Percentiles rank a stretch among this genome's conserved stretches.
Evolutionary conservation across 2,329 filamentous ascomycete genomes (phyloP).

Genomic region (Simplicillium aogashimaense): DNA sequence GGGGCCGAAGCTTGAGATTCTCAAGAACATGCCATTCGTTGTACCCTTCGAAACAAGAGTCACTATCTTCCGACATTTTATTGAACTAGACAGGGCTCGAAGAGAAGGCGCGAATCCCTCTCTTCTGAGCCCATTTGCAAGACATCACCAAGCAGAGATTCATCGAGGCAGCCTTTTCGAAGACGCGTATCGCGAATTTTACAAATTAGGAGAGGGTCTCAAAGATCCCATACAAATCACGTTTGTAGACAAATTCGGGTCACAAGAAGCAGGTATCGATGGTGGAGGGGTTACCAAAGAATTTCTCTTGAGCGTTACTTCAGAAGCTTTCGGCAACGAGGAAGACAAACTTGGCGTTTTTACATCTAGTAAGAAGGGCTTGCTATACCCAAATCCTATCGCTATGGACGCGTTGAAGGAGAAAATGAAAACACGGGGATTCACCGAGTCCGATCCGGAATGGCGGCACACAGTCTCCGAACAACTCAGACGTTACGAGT

Average conservation of each 20-base stretch:
- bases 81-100: constrained; percentile 54
- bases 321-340: constrained; percentile 63
- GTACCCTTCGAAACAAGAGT: constrained; percentile 90
- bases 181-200: constrained; percentile 80
- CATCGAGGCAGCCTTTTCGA: constrained; percentile 70
- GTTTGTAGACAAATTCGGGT: constrained; percentile 85
- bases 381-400: constrained; percentile 81
- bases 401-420: constrained; percentile 61
- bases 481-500: constrained; percentile 71
- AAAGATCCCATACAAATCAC: constrained; percentile 97
- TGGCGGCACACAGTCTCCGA: constrained; percentile 49
- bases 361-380: constrained; percentile 71
- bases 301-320: constrained; percentile 82
- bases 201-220: constrained; percentile 65
- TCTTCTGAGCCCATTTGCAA: constrained; percentile 27
- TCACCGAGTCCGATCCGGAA: constrained; percentile 41
- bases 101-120: constrained; percentile 12
- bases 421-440: constrained; percentile 38
- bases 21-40: constrained; percentile 94
- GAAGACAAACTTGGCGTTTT: constrained; percentile 51
- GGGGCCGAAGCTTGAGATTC: constrained; percentile 76
- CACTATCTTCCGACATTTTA: constrained; percentile 86
- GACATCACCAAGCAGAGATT: constrained; percentile 74
- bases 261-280: constrained; percentile 86
- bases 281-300: constrained; percentile 97